Conservation (phyloP, 352 stramenopile species). For the Phytophthora quininea region DNA sequence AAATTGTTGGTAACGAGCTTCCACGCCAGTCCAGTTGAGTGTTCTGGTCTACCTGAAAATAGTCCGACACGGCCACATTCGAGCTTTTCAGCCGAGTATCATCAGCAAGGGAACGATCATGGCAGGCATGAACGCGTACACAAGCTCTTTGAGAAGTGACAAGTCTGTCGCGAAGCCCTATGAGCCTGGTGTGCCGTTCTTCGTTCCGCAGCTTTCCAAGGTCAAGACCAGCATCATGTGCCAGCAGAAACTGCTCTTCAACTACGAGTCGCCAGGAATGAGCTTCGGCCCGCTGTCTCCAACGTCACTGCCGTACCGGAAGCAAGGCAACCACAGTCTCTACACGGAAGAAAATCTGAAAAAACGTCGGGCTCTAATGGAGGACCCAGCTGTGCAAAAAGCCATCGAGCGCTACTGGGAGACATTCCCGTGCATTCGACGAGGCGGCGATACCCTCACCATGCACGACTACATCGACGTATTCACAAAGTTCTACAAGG, state of each 20-base stretch:
- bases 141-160: slow-evolving; percentile 43
- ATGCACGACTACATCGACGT: slow-evolving; percentile 73
- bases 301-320: slow-evolving; percentile 58
- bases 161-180: slow-evolving; percentile 27
- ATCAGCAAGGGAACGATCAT: slow-evolving; percentile 22
- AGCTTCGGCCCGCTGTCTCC: slow-evolving; percentile 19
- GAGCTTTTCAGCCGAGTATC: background rate
- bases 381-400: slow-evolving; percentile 51
- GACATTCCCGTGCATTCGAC: slow-evolving; percentile 66
- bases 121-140: slow-evolving; percentile 48
- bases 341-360: slow-evolving; percentile 75
- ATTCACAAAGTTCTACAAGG: slow-evolving; percentile 87
- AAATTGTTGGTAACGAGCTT: no score
- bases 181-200: slow-evolving; percentile 57
- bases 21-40: background rate
- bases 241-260: slow-evolving; percentile 62
- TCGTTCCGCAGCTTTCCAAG: slow-evolving; percentile 68
- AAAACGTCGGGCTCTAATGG: slow-evolving; percentile 57
- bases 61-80: slow-evolving; percentile 1
- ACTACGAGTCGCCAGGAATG: slow-evolving; percentile 36
- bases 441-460: slow-evolving; percentile 48
- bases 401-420: slow-evolving; percentile 74
- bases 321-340: slow-evolving; percentile 70
- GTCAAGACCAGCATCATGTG: slow-evolving; percentile 74
- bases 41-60: slow-evolving; percentile 9